Evolutionary conservation across 169 alveolate genomes (phyloP).

Genomic region (Prorocentrum cordatum): DNA sequence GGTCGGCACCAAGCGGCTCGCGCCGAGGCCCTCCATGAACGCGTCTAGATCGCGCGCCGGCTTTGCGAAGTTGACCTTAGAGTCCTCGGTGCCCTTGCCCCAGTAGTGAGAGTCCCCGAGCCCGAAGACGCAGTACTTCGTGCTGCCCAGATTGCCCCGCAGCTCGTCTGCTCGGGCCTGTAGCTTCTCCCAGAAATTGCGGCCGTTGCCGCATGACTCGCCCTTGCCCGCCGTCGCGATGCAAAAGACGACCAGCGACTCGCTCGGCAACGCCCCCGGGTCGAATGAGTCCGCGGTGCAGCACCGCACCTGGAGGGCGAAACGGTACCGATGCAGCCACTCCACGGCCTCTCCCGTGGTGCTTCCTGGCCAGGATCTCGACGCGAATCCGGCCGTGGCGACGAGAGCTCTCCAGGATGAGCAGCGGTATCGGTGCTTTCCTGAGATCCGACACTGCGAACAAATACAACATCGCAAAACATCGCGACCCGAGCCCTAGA

Average conservation of each 20-base stretch:
- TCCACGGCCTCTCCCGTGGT: no score
- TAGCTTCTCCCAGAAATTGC: neutral
- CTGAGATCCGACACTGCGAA: no score
- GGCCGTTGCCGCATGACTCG: neutral
- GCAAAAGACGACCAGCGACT: constrained; percentile 37
- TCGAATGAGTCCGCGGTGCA: constrained; percentile 53
- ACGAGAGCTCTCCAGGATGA: no score
- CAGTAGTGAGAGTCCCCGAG: constrained; percentile 68
- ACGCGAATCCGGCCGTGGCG: no score
- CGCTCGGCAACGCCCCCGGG: constrained; percentile 11
- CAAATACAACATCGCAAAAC: no score
- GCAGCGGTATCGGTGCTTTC: no score
- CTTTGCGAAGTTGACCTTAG: constrained; percentile 64
- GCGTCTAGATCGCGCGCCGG: constrained; percentile 61
- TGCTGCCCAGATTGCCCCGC: neutral
- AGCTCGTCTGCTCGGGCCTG: neutral
- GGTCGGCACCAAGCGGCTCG: no score
- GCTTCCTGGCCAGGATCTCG: no score
- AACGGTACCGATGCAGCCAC: no score
- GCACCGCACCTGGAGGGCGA: no score
- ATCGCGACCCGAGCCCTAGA: no score
- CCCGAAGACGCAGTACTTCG: constrained; percentile 57
- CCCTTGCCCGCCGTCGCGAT: constrained; percentile 56
- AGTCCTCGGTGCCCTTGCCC: constrained; percentile 68
- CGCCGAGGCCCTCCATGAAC: constrained; percentile 15